Percentiles rank a stretch among this genome's conserved stretches.
phyloP scores from a whole-genome alignment of 495 filamentous ascomycete species.

The Talaromyces stipitatus region DNA sequence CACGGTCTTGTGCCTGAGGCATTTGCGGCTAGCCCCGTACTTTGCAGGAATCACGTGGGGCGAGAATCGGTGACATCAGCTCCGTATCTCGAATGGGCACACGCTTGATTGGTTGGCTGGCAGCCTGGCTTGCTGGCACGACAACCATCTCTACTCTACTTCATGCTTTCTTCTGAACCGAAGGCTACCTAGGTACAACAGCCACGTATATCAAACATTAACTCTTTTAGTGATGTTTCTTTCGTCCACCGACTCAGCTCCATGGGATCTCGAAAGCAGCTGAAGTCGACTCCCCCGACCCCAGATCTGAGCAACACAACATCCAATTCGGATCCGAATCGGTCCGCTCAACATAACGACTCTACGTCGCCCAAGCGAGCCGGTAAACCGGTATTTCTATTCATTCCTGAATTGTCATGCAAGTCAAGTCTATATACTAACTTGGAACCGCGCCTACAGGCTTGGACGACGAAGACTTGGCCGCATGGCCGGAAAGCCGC shows the following conservation, averaged over 20 bases:
- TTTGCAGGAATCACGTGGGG: constrained; percentile 3
- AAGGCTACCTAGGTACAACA: neutral
- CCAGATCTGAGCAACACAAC: constrained; percentile 27
- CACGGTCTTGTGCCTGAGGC: neutral
- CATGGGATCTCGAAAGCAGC: constrained; percentile 58
- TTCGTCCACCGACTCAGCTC: constrained; percentile 24
- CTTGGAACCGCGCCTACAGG: constrained; percentile 12
- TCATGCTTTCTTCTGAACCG: neutral
- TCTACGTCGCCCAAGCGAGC: constrained; percentile 26
- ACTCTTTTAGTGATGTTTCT: constrained; percentile 10
- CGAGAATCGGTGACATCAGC: constrained; percentile 5
- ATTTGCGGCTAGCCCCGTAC: neutral
- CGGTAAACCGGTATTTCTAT: constrained; percentile 21
- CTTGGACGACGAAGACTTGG: constrained; percentile 55
- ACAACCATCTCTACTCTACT: neutral
- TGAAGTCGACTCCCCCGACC: constrained; percentile 49
- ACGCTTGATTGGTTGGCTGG: constrained; percentile 1
- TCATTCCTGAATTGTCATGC: neutral
- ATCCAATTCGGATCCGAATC: constrained; percentile 12
- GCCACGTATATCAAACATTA: neutral
- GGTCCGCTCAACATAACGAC: constrained; percentile 11
- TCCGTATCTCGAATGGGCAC: neutral
- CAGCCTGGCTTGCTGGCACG: neutral
- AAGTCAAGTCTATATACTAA: neutral
- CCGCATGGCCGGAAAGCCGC: constrained; percentile 58